Evolutionary conservation across 164 flowering plant genomes (phyloP), one percentile per base, ranked within the genome.

Genomic region (Vitis labrusca): DNA sequence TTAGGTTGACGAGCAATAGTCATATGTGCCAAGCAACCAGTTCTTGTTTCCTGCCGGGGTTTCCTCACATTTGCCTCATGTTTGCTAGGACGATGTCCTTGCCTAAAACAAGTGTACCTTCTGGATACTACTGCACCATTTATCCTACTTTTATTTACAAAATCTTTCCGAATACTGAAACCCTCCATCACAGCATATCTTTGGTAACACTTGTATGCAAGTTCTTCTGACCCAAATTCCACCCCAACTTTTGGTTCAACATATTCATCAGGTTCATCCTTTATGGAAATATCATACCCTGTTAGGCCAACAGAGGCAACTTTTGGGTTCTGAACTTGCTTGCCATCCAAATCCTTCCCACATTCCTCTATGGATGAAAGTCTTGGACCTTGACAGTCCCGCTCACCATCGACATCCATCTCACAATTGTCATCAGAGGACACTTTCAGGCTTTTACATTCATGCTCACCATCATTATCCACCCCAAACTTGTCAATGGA

Each of bases 1-100:
- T 58, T 71, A 51, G 72, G 19, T 70, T 66, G 77, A 54, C 64
- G 67, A 5, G 71, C 51, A 17, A 77, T 67, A 27, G 67, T 56
- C 77, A 77, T 61, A 23, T 71, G 71, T 12, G 77, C 80, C 55
- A 70, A 50, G 50, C 80, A 74, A 66, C 80, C 80, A 37, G 74
- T 70, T 70, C 80, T 77, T 37, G 80, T 77, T 56, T 77, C 80
- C 37, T 60, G 51, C 17, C 72, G 66, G 13, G 64, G 71, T 49
- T 61, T 66, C 27, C 59, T 76, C 11, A 14, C 51, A 53, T 58
- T 49, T n/a, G 9, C 54, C 44, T 72, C 63, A 15, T 57, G 65
- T 29, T 72, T 76, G 37, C 37, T 52, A 7, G 64, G 50, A 1
- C 75, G 72, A 63, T 67, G 30, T n/a, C 76, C 79, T 77, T 77